Evolutionary conservation across 495 filamentous ascomycete species (phyloP), one percentile per base, ranked within the genome.

Genomic region (Daldinia bambusicola): DNA sequence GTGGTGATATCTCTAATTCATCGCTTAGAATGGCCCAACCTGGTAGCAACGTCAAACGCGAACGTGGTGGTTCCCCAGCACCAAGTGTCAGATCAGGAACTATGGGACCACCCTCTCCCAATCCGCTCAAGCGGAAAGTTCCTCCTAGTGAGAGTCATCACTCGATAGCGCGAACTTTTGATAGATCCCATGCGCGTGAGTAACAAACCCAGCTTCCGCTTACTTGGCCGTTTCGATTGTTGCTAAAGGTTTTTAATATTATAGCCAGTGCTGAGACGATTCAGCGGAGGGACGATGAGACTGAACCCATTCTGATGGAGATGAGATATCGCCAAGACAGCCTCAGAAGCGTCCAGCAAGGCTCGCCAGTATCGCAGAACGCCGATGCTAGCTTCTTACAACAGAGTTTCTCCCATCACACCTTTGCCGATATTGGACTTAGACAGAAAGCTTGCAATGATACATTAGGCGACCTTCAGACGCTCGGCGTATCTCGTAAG

Each of bases 391-490:
- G 74, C 26, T 77, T 77, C 52, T 61, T 68, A 37, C 70, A 77
- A 6, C 68, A 72, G 16, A 75, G 70, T 43, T 77, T 77, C 37
- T 58, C 70, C 0, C 77, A 80, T 2, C 74, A 76, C 0, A 80
- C 78, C 0, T 81, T 85, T 41, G 76, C 80, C 8, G 77, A 78
- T 40, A 82, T 85, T 26, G 83, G 83, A 0, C 65, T 80, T 34
- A 79, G 79, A 53, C 64, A 84, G 7, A 84, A 84, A 41, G 78
- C 77, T 6, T 81, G 80, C 69, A 84, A 83, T 57, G 82, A 85
- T 59, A 82, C 82, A 0, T 70, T 85, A 0, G 83, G 81, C 0
- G 79, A 82, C 32, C 79, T 85, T 3, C 83, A 85, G 48, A 75
- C 76, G 1, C 78, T 80, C 0, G 83, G 83, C 9, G 82, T 85